Evolutionary conservation across 495 filamentous ascomycete species (phyloP), one percentile per base, ranked within the genome.

Genomic region (Neurospora intermedia): DNA sequence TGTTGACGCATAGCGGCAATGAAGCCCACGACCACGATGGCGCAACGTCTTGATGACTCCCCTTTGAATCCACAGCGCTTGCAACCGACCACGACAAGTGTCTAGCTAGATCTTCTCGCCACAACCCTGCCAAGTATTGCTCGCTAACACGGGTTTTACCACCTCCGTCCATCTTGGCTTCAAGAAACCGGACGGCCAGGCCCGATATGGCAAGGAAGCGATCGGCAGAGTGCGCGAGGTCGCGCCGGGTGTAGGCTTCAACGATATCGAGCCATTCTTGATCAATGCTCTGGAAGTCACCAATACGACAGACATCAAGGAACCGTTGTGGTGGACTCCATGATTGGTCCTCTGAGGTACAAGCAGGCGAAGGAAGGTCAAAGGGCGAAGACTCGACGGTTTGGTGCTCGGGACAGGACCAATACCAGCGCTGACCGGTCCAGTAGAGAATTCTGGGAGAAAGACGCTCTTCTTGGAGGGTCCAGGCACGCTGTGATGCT

Each of bases 211-310:
- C 78, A 6, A 80, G 43, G 45, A 81, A 81, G 2, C 79, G 75
- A 72, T 81, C 79, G 15, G 74, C 76, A 18, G 75, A 62, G 20
- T 73, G 73, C 1, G 76, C 78, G 39, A 81, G 77, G 27, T 80
- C 79, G 0, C 79, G 79, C 9, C 73, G 78, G 5, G 77, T 78
- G 70, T 80, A 81, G 13, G 77, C 75, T 23, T 81, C 77, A 18
- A 80, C 79, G 18, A 80, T 78, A n/a, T 81, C 79, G 18, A 80
- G 76, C 79, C 79, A 81, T 59, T 81, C 79, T 11, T 78, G 73
- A 35, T 81, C 75, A 6, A 81, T 76, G 39, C 76, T 72, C 6
- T 75, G 62, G 9, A 73, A 72, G 20, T 78, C 77, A 1, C 79
- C 79, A 2, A 74, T 74, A 6, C 74, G 77, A 45, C 79, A 77